Conservation (phyloP, 2,329 filamentous ascomycete species). For the Aspergillus ochraceoroseus region DNA sequence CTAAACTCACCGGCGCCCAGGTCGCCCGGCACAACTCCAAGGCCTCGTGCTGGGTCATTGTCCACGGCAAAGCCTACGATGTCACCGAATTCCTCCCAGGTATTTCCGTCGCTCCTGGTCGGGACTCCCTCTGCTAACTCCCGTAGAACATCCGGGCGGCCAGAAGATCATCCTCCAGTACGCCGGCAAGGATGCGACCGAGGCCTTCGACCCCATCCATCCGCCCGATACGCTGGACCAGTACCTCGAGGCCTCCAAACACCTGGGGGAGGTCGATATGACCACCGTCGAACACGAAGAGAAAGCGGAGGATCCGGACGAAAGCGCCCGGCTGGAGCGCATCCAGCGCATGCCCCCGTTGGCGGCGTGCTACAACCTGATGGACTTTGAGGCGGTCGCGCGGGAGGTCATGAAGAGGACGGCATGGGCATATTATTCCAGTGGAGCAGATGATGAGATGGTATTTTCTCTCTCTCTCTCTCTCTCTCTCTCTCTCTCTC, state of each 20-base stretch:
- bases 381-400: slow-evolving; percentile 94
- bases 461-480: slow-evolving; percentile 16
- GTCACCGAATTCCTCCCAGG: slow-evolving; percentile 82
- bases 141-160: slow-evolving; percentile 75
- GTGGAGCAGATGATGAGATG: slow-evolving; percentile 86
- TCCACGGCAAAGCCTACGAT: slow-evolving; percentile 84
- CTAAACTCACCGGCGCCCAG: slow-evolving; percentile 50
- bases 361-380: slow-evolving; percentile 84
- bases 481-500: slow-evolving; percentile 15
- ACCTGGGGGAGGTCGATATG: slow-evolving; percentile 88
- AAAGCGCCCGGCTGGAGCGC: slow-evolving; percentile 68
- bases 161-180: slow-evolving; percentile 95
- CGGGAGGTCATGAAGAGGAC: slow-evolving; percentile 88
- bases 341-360: slow-evolving; percentile 71
- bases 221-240: slow-evolving; percentile 79
- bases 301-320: slow-evolving; percentile 64
- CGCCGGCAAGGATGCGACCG: slow-evolving; percentile 88
- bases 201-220: slow-evolving; percentile 84
- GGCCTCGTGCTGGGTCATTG: slow-evolving; percentile 87
- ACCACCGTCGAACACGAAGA: slow-evolving; percentile 64
- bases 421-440: slow-evolving; percentile 97
- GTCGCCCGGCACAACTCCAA: slow-evolving; percentile 70
- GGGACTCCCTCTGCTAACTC: background rate
- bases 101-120: slow-evolving; percentile 28
- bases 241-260: slow-evolving; percentile 79